Evolutionary conservation across 2,329 filamentous ascomycete species (phyloP).

Genomic region (Scytalidium lignicola): DNA sequence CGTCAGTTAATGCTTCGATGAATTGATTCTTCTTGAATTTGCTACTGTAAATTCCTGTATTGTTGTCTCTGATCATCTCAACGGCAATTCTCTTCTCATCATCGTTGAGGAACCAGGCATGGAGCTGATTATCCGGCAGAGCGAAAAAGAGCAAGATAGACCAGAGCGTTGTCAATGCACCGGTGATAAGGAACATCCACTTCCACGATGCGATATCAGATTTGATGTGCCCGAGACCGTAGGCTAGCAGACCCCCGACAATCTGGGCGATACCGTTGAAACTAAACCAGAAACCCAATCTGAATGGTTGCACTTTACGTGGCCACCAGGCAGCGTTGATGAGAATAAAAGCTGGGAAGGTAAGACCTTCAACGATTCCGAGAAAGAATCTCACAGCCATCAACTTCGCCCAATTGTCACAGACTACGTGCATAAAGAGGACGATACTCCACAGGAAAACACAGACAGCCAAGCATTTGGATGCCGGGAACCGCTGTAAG

Average conservation of each 20-base stretch:
- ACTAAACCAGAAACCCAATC: constrained; percentile 52
- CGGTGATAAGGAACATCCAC: constrained; percentile 16
- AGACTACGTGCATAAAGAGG: constrained; percentile 37
- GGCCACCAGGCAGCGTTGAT: constrained; percentile 37
- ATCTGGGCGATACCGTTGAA: constrained; percentile 23
- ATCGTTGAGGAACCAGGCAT: constrained; percentile 33
- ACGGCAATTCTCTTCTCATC: constrained; percentile 32
- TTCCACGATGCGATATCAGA: background rate
- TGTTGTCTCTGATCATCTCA: constrained; percentile 9
- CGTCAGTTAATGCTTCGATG: constrained; percentile 33
- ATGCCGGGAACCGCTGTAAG: too few relatives aligned
- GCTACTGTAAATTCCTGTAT: constrained; percentile 23
- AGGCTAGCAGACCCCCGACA: constrained; percentile 24
- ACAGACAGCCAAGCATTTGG: constrained; percentile 14
- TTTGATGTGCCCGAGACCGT: constrained; percentile 26
- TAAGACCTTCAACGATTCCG: constrained; percentile 49
- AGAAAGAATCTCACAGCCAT: constrained; percentile 49
- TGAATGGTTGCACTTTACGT: constrained; percentile 35
- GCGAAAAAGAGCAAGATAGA: constrained; percentile 36
- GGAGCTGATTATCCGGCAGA: constrained; percentile 45
- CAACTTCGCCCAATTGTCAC: constrained; percentile 52
- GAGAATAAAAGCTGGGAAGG: constrained; percentile 53
- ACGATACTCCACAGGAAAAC: constrained; percentile 14
- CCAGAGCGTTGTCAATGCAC: constrained; percentile 19
- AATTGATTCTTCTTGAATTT: constrained; percentile 31